Evolutionary conservation across 495 filamentous ascomycete species (phyloP), one percentile per base, ranked within the genome.

Genomic region (Hyaloscypha variabilis): DNA sequence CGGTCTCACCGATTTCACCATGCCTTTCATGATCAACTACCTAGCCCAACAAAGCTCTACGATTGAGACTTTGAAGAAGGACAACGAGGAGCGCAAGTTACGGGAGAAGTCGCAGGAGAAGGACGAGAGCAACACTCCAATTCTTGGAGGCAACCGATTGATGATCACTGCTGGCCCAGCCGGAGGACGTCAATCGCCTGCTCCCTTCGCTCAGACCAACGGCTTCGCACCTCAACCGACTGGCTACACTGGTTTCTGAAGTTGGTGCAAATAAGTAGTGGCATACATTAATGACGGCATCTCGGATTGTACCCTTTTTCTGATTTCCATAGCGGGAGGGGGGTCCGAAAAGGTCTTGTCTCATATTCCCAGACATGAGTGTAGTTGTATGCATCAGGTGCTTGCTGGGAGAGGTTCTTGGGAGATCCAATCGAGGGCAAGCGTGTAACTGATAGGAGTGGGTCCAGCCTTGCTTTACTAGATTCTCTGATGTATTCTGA

Each of bases 1-100:
- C 76, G 92, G 93, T 60, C 88, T 99, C 39, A 87, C 89, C 67
- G 96, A 99, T 82, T 98, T 96, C 81, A 96, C 94, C 62, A 98
- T 99, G 96, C 96, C 96, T 19, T 99, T 93, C 82, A 96, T 99
- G 93, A 98, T 99, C 84, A 98, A 97, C 81, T 89, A 93, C 77
- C 84, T 98, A 71, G 89, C 87, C 77, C 91, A 96, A 76, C 94
- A 97, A 77, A 91, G 92, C 58, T 87, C 88, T 31, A 88, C 94
- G 24, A 90, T 99, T 67, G 88, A 92, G 66, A 77, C 78, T 62
- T 85, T 99, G 36, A 94, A 94, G 84, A 92, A 91, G 68, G 96
- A 99, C 79, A 98, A 98, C 75, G 96, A 99, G 75, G 93, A 96
- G 74, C 92, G 96, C 72, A 99, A 98, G 83, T 82, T 85, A 26